Conservation (phyloP, 169 alveolate genomes). For the Eimeria tenella region DNA sequence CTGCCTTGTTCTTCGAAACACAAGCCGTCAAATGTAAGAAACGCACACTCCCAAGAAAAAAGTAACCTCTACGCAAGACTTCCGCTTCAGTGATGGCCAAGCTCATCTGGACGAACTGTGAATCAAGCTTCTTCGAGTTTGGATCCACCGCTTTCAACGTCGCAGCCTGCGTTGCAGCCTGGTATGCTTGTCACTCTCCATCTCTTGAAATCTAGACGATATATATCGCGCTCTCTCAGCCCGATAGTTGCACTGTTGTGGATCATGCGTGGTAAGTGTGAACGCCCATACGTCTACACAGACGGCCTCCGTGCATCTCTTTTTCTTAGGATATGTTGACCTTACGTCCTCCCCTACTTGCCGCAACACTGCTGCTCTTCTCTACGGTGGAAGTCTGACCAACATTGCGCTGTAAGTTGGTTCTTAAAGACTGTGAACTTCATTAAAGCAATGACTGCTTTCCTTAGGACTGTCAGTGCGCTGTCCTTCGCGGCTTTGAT, state of each 20-base stretch:
- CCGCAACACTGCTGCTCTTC: slow-evolving; percentile 68
- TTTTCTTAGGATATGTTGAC: slow-evolving; percentile 34
- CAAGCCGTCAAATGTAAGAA: slow-evolving; percentile 57
- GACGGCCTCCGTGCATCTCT: neutral
- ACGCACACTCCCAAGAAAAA: neutral
- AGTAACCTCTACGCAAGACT: neutral
- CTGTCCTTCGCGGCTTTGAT: slow-evolving; percentile 47
- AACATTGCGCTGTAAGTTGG: slow-evolving; percentile 32
- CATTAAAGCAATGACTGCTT: neutral
- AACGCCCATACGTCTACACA: neutral
- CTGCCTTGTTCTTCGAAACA: slow-evolving; percentile 66
- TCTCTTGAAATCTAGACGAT: neutral
- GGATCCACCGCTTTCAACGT: slow-evolving; percentile 53
- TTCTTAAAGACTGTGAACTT: neutral
- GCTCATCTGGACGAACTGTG: slow-evolving; percentile 67
- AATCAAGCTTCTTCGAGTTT: slow-evolving; percentile 53
- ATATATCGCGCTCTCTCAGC: neutral
- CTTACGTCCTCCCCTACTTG: slow-evolving; percentile 63
- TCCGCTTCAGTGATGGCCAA: slow-evolving; percentile 42
- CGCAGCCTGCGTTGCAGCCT: slow-evolving; percentile 38
- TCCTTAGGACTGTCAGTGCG: slow-evolving; percentile 50
- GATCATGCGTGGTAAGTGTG: slow-evolving; percentile 68
- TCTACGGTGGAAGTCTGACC: slow-evolving; percentile 55
- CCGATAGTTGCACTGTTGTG: slow-evolving; percentile 53
- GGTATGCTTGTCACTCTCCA: slow-evolving; percentile 24